phyloP scores from a whole-genome alignment of 306 rosid genomes.

The Glycine latifolia region DNA sequence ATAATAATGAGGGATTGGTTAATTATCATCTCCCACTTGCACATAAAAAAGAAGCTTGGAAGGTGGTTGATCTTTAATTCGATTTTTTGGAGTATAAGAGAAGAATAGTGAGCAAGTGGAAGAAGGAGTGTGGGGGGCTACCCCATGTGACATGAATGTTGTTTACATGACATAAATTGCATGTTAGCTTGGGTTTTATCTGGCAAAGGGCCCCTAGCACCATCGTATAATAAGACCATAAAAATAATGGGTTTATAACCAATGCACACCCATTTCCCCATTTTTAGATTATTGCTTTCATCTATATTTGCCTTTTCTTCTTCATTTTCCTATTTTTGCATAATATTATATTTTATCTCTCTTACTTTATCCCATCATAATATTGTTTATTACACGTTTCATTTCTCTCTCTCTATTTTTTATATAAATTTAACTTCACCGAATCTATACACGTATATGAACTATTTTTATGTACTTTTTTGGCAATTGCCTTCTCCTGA shows the following conservation, averaged over 20 bases:
- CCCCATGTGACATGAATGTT: constrained; percentile 79
- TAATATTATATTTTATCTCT: no score
- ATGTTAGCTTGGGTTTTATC: constrained; percentile 65
- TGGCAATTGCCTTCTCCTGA: background rate
- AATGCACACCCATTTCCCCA: constrained; percentile 34
- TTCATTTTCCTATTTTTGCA: background rate
- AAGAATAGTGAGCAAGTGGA: constrained; percentile 52
- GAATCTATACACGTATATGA: background rate
- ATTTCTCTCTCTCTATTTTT: background rate
- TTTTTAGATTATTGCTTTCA: background rate
- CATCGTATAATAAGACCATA: constrained; percentile 42
- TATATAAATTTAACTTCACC: background rate
- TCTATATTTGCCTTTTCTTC: constrained; percentile 19
- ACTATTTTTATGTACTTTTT: background rate
- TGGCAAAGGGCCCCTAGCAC: constrained; percentile 54
- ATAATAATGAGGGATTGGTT: constrained; percentile 14
- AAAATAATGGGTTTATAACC: constrained; percentile 48
- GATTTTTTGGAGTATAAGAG: constrained; percentile 60
- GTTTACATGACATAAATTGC: constrained; percentile 64
- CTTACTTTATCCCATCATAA: background rate
- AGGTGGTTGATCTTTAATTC: constrained; percentile 38
- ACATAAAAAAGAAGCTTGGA: constrained; percentile 6
- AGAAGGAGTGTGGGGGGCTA: constrained; percentile 50
- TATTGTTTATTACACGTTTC: background rate
- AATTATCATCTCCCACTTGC: background rate